phyloP scores from a whole-genome alignment of 495 filamentous ascomycete species.

The Aspergillus sparsus region DNA sequence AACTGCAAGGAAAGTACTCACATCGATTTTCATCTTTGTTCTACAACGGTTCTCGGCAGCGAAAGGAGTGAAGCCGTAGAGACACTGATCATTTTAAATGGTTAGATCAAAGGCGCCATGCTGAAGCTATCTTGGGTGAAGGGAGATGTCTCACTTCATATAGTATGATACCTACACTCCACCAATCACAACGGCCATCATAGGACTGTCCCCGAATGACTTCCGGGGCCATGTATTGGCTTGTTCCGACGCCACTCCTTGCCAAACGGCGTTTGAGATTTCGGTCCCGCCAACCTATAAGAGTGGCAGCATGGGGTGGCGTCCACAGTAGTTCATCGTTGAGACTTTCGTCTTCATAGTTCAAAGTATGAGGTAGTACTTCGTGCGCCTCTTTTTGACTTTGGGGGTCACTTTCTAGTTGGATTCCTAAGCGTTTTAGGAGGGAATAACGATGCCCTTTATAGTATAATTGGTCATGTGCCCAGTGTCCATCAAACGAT shows the following conservation, averaged over 20 bases:
- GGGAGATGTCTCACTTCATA: constrained; percentile 62
- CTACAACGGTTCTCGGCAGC: constrained; percentile 74
- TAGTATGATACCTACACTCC: constrained; percentile 90
- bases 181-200: constrained; percentile 94
- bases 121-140: neutral
- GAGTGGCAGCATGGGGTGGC: constrained; percentile 22
- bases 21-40: constrained; percentile 79
- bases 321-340: constrained; percentile 19
- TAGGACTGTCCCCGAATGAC: constrained; percentile 81
- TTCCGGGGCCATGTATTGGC: constrained; percentile 97
- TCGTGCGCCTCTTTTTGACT: constrained; percentile 58
- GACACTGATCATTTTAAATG: constrained; percentile 52
- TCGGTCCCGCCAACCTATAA: constrained; percentile 78
- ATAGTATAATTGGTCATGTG: constrained; percentile 83
- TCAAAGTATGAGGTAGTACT: constrained; percentile 24
- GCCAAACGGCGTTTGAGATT: constrained; percentile 73
- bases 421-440: constrained; percentile 71
- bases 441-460: constrained; percentile 77
- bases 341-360: constrained; percentile 7
- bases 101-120: neutral
- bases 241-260: constrained; percentile 88
- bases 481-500: constrained; percentile 93
- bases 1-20: constrained; percentile 39
- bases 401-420: constrained; percentile 71
- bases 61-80: constrained; percentile 91